Conservation (phyloP, 2,329 filamentous ascomycete genomes). For the Monosporascus cannonballus region DNA sequence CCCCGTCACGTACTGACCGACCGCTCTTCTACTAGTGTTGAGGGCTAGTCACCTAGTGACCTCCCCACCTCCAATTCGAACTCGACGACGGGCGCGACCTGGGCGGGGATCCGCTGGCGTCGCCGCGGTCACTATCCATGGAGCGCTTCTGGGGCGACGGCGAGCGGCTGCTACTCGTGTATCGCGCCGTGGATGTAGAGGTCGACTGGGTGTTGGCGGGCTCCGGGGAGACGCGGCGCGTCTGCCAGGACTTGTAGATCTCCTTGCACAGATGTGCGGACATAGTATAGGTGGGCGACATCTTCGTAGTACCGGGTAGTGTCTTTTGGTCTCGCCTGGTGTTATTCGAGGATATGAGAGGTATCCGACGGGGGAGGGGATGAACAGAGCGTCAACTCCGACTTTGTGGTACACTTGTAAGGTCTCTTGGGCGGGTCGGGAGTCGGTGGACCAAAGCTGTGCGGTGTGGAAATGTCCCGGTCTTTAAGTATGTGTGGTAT, state of each 20-base stretch:
- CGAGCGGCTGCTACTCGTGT: constrained; percentile 19
- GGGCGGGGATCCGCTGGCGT: constrained; percentile 17
- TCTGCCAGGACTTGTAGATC: constrained; percentile 54
- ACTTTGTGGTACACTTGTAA: too few relatives aligned
- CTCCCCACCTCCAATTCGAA: constrained; percentile 27
- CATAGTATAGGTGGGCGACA: constrained; percentile 57
- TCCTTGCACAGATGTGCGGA: constrained; percentile 56
- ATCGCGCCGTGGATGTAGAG: constrained; percentile 5
- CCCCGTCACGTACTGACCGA: too few relatives aligned
- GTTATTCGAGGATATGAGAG: background rate
- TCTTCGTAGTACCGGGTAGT: constrained; percentile 22
- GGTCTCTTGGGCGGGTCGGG: too few relatives aligned
- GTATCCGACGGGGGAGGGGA: background rate
- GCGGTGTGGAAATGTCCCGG: too few relatives aligned
- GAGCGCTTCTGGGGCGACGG: constrained; percentile 39
- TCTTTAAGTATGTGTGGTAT: too few relatives aligned
- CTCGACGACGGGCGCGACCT: constrained; percentile 26
- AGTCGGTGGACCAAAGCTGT: too few relatives aligned
- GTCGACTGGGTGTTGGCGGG: constrained; percentile 19
- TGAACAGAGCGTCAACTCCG: too few relatives aligned
- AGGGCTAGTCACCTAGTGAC: constrained; percentile 9
- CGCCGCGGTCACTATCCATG: constrained; percentile 40
- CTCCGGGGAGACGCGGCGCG: constrained; percentile 35
- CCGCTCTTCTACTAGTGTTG: too few relatives aligned
- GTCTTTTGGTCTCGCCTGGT: background rate